These are phyloP conservation scores for Aspergillus thermomutatus DNA, from an alignment of 2,329 filamentous ascomycete species.

Conservation along the genomic window DNA sequence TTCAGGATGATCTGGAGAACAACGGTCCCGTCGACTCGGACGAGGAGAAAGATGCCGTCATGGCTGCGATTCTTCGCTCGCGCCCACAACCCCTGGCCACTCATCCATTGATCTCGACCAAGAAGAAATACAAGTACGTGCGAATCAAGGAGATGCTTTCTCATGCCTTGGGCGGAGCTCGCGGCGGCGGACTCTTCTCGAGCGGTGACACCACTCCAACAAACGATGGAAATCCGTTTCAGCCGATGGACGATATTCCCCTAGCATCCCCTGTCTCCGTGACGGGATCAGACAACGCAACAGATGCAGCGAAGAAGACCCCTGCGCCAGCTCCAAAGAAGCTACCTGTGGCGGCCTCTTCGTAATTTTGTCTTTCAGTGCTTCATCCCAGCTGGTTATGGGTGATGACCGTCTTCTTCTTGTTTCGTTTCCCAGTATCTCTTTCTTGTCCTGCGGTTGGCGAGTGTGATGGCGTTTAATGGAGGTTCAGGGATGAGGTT, in stretches of 20 bases:
- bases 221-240: constrained; percentile 33
- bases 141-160: constrained; percentile 63
- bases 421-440: constrained; percentile 4
- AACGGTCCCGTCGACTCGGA: constrained; percentile 87
- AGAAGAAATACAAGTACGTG: constrained; percentile 58
- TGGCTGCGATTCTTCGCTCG: constrained; percentile 72
- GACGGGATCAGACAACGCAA: constrained; percentile 19
- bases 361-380: constrained; percentile 4
- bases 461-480: background rate
- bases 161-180: constrained; percentile 54
- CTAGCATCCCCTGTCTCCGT: constrained; percentile 23
- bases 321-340: constrained; percentile 20
- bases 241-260: constrained; percentile 25
- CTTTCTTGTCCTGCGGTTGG: constrained; percentile 5
- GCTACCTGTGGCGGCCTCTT: constrained; percentile 17
- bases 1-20: constrained; percentile 80
- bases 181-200: constrained; percentile 45
- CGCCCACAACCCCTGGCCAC: constrained; percentile 74
- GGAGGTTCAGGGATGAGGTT: background rate
- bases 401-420: constrained; percentile 4
- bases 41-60: constrained; percentile 86
- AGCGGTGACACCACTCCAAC: constrained; percentile 30
- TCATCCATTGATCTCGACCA: constrained; percentile 51
- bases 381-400: background rate
- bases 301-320: constrained; percentile 23